Conservation (phyloP, 2,329 filamentous ascomycete genomes). For the Botrytis tulipae region DNA sequence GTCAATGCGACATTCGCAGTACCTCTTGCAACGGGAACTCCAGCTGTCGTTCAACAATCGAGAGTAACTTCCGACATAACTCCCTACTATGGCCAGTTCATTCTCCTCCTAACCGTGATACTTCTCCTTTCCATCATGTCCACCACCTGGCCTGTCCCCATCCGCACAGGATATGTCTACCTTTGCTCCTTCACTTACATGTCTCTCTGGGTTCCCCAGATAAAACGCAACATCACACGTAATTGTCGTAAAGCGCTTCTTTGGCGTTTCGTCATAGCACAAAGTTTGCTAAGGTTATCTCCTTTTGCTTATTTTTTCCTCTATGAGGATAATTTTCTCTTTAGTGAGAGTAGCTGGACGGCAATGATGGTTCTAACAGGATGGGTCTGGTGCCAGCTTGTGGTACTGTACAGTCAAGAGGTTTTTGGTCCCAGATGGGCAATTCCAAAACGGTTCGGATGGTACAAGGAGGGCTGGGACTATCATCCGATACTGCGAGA, state of each 20-base stretch:
- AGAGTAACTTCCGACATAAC: slow-evolving; percentile 46
- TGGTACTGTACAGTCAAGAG: slow-evolving; percentile 76
- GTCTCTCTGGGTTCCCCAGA: slow-evolving; percentile 90
- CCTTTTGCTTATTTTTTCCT: slow-evolving; percentile 87
- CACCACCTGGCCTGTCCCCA: slow-evolving; percentile 56
- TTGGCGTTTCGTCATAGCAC: slow-evolving; percentile 86
- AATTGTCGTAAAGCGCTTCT: slow-evolving; percentile 89
- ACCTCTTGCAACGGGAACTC: slow-evolving; percentile 28
- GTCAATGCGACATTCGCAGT: slow-evolving; percentile 33
- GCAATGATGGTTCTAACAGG: slow-evolving; percentile 63
- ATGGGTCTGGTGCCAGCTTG: slow-evolving; percentile 88
- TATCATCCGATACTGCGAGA: slow-evolving; percentile 89
- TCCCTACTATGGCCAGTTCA: slow-evolving; percentile 55
- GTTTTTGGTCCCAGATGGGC: slow-evolving; percentile 87
- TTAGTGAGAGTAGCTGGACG: slow-evolving; percentile 65
- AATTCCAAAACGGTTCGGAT: slow-evolving; percentile 57
- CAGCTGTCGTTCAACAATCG: slow-evolving; percentile 35
- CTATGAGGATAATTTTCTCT: slow-evolving; percentile 75
- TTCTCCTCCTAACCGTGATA: slow-evolving; percentile 54
- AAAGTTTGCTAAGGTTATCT: slow-evolving; percentile 73
- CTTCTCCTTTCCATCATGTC: slow-evolving; percentile 60
- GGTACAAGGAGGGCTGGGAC: slow-evolving; percentile 78
- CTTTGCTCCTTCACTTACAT: slow-evolving; percentile 71
- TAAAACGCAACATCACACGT: slow-evolving; percentile 82
- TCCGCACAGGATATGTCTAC: slow-evolving; percentile 60